Conservation (phyloP, 116 monocot species). For the Papilionanthe hybrid region DNA sequence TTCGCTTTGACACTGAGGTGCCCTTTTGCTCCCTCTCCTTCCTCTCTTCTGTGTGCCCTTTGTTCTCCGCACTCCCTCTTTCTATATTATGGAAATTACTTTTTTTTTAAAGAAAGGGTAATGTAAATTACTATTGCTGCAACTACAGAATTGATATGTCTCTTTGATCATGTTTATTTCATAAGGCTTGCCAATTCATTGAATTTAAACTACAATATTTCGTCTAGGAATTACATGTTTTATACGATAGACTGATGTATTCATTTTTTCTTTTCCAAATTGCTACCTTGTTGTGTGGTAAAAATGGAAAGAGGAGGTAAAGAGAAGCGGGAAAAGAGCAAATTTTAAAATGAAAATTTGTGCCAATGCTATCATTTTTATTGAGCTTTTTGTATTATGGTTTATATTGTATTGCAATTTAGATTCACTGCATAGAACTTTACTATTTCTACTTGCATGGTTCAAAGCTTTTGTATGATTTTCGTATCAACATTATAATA, state of each 20-base stretch:
- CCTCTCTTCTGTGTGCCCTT: neutral
- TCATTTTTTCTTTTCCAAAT: neutral
- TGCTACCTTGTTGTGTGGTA: neutral
- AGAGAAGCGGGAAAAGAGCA: too few relatives aligned
- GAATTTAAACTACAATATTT: neutral
- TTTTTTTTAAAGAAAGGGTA: neutral
- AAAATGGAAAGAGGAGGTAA: neutral
- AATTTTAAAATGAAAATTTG: neutral
- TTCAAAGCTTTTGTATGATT: neutral
- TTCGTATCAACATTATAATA: too few relatives aligned
- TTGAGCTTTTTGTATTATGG: neutral
- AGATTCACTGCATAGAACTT: neutral
- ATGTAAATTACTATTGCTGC: neutral
- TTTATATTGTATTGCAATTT: neutral
- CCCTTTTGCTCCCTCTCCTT: neutral
- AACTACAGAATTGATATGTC: neutral
- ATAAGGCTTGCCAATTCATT: neutral
- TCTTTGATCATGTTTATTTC: neutral
- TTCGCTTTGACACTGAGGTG: constrained; percentile 25
- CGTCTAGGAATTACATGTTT: neutral
- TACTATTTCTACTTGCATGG: neutral
- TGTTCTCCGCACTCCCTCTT: neutral
- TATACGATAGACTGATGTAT: neutral
- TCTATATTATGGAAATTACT: neutral
- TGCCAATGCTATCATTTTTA: neutral